Evolutionary conservation across 1,284 basidiomycete species (phyloP).

Genomic region (Melampsora americana): DNA sequence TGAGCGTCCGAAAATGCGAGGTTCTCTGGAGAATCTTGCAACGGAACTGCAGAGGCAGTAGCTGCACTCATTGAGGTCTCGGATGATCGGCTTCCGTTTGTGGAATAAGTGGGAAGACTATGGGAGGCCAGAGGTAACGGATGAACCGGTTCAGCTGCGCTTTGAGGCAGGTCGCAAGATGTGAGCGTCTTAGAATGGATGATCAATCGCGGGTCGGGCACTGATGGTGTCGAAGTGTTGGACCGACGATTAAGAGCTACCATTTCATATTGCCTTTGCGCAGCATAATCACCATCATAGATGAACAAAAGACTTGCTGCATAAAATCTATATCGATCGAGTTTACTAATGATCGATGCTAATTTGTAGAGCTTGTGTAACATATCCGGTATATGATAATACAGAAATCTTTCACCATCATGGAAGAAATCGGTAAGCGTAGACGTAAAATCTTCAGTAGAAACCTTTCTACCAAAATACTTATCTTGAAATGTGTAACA

Average conservation of each 20-base stretch:
- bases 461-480: conserved; percentile 87
- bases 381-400: conserved; percentile 86
- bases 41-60: conserved; percentile 21
- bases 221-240: conserved; percentile 22
- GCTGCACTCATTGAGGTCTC: conserved; percentile 7
- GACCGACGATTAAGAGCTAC: conserved; percentile 45
- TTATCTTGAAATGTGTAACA: conserved; percentile 93
- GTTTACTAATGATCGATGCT: conserved; percentile 77
- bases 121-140: no score
- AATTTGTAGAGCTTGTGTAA: conserved; percentile 90
- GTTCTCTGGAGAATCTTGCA: no score
- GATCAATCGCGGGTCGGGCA: conserved; percentile 28
- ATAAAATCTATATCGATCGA: conserved; percentile 94
- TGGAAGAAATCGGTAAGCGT: conserved; percentile 79
- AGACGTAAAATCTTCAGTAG: conserved; percentile 75
- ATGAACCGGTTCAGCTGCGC: no score
- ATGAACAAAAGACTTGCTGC: conserved; percentile 94
- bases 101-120: no score
- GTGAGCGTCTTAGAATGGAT: conserved; percentile 32
- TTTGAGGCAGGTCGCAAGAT: conserved; percentile 19
- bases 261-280: conserved; percentile 21
- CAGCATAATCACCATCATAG: conserved; percentile 82
- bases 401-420: conserved; percentile 76
- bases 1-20: conserved; percentile 20
- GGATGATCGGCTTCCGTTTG: conserved; percentile 15